Percentiles rank a stretch among this genome's conserved stretches.
phyloP scores from a whole-genome alignment of 108 stramenopile species.

The Pelagomonas calceolata region DNA sequence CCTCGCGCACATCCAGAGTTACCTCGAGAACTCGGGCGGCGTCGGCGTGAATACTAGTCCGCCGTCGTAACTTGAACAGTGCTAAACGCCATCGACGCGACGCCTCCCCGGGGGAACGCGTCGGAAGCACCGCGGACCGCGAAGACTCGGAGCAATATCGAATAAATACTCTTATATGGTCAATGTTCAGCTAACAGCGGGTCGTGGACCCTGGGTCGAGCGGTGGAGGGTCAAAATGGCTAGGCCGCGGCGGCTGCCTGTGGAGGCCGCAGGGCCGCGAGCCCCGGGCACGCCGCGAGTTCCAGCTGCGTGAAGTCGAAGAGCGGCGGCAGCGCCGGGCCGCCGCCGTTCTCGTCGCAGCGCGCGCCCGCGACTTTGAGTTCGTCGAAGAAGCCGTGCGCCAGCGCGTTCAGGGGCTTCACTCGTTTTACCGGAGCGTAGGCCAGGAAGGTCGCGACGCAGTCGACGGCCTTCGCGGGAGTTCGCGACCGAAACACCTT shows the following conservation, averaged over 20 bases:
- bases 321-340: conserved; percentile 59
- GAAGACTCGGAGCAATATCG: too few relatives aligned
- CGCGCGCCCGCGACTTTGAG: conserved; percentile 54
- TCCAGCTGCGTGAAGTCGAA: conserved; percentile 84
- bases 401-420: conserved; percentile 76
- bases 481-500: conserved; percentile 83
- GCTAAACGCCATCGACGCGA: too few relatives aligned
- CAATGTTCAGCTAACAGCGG: too few relatives aligned
- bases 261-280: conserved; percentile 6
- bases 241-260: too few relatives aligned
- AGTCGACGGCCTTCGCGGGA: conserved; percentile 83
- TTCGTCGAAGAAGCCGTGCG: conserved; percentile 90
- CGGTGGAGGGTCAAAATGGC: too few relatives aligned
- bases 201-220: too few relatives aligned
- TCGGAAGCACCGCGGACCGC: too few relatives aligned
- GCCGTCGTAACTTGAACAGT: too few relatives aligned
- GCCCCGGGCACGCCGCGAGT: conserved; percentile 39
- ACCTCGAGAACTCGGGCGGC: conserved; percentile 11
- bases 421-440: conserved; percentile 80
- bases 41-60: too few relatives aligned
- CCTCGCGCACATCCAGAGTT: conserved; percentile 38
- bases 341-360: conserved; percentile 49
- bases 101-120: too few relatives aligned
- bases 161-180: too few relatives aligned
- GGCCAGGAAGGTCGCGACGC: conserved; percentile 71